A percentile compares a stretch with the other conserved stretches of the same genome.
Conservation (phyloP, 75 land plant species). For the Adiantum capillusveneris region DNA sequence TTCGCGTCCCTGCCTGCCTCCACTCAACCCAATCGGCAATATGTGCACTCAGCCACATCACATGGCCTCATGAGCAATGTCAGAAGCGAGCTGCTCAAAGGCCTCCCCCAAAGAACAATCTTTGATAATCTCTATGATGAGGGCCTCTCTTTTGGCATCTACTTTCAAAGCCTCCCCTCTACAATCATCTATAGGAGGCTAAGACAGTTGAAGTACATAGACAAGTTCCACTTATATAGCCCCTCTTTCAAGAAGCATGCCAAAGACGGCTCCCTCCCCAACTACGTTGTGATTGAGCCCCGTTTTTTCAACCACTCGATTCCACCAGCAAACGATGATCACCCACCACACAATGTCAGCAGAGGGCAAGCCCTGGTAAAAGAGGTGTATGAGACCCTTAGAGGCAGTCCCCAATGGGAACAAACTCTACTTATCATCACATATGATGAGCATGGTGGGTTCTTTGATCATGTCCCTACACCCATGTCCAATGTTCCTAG, state of each 20-base stretch:
- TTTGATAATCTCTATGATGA: conserved; percentile 72
- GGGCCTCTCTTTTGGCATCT: conserved; percentile 68
- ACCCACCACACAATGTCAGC: conserved; percentile 87
- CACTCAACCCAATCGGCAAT: conserved; percentile 27
- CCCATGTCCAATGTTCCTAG: conserved; percentile 67
- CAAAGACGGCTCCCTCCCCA: conserved; percentile 55
- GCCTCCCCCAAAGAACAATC: conserved; percentile 43
- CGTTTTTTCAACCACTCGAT: conserved; percentile 54
- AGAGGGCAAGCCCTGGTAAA: conserved; percentile 73
- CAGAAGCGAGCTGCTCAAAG: conserved; percentile 1
- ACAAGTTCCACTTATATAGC: conserved; percentile 51
- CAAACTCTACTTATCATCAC: conserved; percentile 76
- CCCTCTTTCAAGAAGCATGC: conserved; percentile 62
- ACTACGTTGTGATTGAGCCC: conserved; percentile 80
- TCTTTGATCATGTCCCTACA: conserved; percentile 88
- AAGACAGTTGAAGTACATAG: conserved; percentile 52
- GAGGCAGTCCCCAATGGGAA: conserved; percentile 84
- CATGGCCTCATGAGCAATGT: conserved; percentile 17
- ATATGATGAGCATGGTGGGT: conserved; percentile 97
- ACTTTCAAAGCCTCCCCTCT: conserved; percentile 91
- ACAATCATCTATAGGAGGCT: conserved; percentile 57
- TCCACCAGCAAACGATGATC: conserved; percentile 84
- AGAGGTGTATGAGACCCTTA: conserved; percentile 81
- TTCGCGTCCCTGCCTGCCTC: conserved; percentile 22
- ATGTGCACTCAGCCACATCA: conserved; percentile 28